phyloP scores from a whole-genome alignment of 352 stramenopile species.

The Phytophthora lateralis region DNA sequence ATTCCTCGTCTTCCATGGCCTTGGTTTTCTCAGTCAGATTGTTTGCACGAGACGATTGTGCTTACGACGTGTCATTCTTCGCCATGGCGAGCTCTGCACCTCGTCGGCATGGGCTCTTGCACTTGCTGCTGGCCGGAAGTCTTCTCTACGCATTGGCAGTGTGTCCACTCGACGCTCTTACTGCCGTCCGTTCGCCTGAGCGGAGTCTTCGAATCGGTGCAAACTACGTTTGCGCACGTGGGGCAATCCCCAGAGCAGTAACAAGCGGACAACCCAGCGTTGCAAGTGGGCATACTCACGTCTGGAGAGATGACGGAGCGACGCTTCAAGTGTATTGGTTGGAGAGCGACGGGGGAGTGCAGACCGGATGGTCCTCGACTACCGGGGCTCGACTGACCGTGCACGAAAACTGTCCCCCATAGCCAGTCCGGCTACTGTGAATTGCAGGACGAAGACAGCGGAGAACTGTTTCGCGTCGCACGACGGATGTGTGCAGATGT shows the following conservation, averaged over 20 bases:
- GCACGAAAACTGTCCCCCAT: conserved; percentile 20
- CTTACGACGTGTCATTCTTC: neutral
- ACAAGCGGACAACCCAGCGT: conserved; percentile 20
- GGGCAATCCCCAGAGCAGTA: conserved; percentile 11
- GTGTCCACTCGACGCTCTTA: conserved; percentile 1
- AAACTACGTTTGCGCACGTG: neutral
- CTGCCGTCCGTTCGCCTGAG: neutral
- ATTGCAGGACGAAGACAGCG: conserved; percentile 33
- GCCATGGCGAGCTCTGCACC: conserved; percentile 2
- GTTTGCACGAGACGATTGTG: conserved; percentile 16
- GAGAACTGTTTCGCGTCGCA: conserved; percentile 37
- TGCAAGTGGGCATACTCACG: conserved; percentile 12
- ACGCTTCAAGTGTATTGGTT: conserved; percentile 24
- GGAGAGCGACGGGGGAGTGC: conserved; percentile 26
- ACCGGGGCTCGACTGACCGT: conserved; percentile 18
- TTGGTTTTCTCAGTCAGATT: conserved; percentile 43
- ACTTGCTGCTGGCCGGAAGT: conserved; percentile 12
- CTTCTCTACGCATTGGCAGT: conserved; percentile 17
- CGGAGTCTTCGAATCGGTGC: conserved; percentile 12
- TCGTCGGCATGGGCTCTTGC: conserved; percentile 6
- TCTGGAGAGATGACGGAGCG: conserved; percentile 6
- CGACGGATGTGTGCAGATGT: conserved; percentile 32
- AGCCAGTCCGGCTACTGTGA: conserved; percentile 54
- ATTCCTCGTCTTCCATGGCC: conserved; percentile 62
- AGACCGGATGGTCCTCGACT: conserved; percentile 19